Base-by-base conservation (phyloP, 2,329 filamentous ascomycete genomes). In the Lachnellula cervina region DNA sequence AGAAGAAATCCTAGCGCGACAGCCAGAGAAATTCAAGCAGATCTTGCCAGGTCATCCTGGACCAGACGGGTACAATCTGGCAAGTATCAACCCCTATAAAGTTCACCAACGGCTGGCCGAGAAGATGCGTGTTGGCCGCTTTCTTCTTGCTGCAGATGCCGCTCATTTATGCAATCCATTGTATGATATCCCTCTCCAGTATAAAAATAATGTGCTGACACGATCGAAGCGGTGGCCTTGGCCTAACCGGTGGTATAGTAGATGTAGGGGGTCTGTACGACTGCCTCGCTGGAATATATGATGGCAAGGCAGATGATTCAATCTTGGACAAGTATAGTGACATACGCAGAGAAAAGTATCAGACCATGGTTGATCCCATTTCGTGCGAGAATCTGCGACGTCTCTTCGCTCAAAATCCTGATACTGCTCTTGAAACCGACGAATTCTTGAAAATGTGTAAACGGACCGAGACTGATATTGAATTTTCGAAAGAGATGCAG, bases 241-340 rank as follows among this genome's bases (percentile, higher is more conserved):
- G 83, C 2, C 77, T 86, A 46, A 86, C 82, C 0, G 82, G 83
- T 6, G 83, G 83, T 0, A 82, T 87, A 56, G 80, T 81, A 17
- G 83, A 86, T 59, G 76, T 84, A 2, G 81, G 80, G 9, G 80
- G 80, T 1, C 74, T 87, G 5, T 82, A 77, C 59, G 82, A 87
- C 61, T 84, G 81, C 61, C 73, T 87, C 16, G 66, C 60, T 13
- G 72, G 70, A 0, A 72, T 75, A 2, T 64, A 73, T 49, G 61
- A 69, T 17, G 69, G 68, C 1, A 57, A 69, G 3, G 66, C 72
- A 1, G 68, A 71, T 48, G 68, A 71, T 6, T 63, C 51, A 1
- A 74, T 76, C 34, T 65, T 76, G 3, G 70, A 74, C 56, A 71
- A 68, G 43, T 76, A 75, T 52, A 69, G 67, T 17, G 70, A 73